These are phyloP conservation scores for Haplosporangium gracile DNA, from an alignment of 192 early-diverging fungal species.

Conservation along the genomic window DNA sequence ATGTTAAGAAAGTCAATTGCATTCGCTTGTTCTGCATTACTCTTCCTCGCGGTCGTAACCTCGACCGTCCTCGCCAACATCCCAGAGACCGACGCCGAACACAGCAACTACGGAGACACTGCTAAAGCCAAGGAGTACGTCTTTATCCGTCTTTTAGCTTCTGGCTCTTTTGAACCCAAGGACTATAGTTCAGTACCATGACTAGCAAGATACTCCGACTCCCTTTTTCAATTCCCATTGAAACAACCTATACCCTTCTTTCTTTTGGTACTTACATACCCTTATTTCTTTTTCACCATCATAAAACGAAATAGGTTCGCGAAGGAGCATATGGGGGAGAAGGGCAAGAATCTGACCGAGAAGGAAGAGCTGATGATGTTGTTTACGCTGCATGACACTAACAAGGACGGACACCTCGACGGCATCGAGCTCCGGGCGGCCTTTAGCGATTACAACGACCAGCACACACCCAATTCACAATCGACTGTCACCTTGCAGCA, in stretches of 20 bases:
- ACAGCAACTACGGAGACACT: constrained; percentile 69
- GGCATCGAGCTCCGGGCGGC: constrained; percentile 81
- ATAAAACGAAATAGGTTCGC: constrained; percentile 59
- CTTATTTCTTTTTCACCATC: neutral
- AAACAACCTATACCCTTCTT: neutral
- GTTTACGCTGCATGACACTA: constrained; percentile 80
- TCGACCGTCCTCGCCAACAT: constrained; percentile 1
- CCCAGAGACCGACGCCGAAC: constrained; percentile 55
- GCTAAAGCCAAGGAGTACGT: constrained; percentile 60
- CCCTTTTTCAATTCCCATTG: neutral
- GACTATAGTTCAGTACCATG: too few species aligned
- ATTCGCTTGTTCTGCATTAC: neutral
- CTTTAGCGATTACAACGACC: constrained; percentile 61
- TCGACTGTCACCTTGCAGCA: constrained; percentile 58
- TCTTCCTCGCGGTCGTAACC: constrained; percentile 9
- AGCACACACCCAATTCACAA: constrained; percentile 4
- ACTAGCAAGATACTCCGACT: neutral
- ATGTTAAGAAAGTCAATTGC: neutral
- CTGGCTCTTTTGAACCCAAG: too few species aligned
- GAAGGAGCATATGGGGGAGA: constrained; percentile 67
- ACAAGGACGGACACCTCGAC: constrained; percentile 80
- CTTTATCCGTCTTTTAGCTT: neutral
- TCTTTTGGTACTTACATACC: neutral
- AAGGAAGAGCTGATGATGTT: constrained; percentile 78
- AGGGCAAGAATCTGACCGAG: constrained; percentile 58